Evolutionary conservation across 163 green algal genomes (phyloP).

Genomic region (Volvox carteri): DNA sequence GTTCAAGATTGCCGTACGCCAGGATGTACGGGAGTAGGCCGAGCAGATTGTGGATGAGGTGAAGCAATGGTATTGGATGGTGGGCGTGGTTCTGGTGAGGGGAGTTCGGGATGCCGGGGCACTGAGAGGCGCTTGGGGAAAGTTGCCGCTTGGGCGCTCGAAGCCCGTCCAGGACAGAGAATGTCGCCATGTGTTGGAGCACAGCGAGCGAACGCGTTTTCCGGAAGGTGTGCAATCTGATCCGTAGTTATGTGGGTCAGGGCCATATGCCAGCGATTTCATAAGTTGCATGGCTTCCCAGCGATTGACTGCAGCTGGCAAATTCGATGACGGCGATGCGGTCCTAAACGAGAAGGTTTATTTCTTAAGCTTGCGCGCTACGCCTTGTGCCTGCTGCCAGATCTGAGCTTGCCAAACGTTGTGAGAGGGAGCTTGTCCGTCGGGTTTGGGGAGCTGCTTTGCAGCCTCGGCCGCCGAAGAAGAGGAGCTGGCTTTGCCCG

Average conservation of each 20-base stretch:
- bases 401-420: slow-evolving; percentile 28
- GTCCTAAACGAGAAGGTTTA: not conserved
- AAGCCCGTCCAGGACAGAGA: no score
- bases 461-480: not conserved
- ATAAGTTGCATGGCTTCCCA: not conserved
- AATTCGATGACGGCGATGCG: not conserved
- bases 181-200: no score
- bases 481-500: not conserved
- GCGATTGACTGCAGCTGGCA: not conserved
- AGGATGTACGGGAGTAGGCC: slow-evolving; percentile 31
- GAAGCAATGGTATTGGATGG: no score
- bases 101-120: no score
- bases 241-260: no score
- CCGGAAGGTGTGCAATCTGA: no score
- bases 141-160: no score
- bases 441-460: slow-evolving; percentile 44
- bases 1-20: slow-evolving; percentile 8
- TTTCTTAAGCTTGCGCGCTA: slow-evolving; percentile 27
- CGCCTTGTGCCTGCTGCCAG: slow-evolving; percentile 21
- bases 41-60: not conserved
- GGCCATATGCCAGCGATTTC: no score
- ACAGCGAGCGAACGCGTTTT: no score
- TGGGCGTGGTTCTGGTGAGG: no score
- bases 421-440: not conserved
- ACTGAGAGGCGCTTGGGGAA: no score